Evolutionary conservation across 768 basidiomycete species (phyloP).

Genomic region (Amanita rimosa): DNA sequence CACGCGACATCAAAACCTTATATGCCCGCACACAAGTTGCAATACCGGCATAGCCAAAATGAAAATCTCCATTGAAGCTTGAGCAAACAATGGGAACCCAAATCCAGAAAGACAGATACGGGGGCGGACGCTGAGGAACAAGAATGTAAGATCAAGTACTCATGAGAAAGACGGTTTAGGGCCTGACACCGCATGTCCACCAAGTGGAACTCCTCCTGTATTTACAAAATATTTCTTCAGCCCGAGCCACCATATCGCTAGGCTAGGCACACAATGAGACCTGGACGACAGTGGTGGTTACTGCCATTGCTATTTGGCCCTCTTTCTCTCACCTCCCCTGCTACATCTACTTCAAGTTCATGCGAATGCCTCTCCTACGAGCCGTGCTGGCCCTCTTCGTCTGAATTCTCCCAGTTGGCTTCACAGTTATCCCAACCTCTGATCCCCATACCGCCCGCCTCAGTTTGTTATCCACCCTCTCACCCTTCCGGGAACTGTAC

Average conservation of each 20-base stretch:
- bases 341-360: too few species aligned
- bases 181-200: too few species aligned
- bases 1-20: too few species aligned
- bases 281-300: not conserved
- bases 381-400: conserved; percentile 28
- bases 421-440: conserved; percentile 31
- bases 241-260: too few species aligned
- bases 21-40: too few species aligned
- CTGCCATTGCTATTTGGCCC: not conserved
- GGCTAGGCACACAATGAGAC: too few species aligned
- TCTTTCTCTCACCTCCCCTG: not conserved
- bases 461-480: conserved; percentile 26
- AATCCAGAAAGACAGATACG: conserved; percentile 57
- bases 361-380: conserved; percentile 30
- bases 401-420: conserved; percentile 20
- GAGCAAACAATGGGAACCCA: conserved; percentile 70
- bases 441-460: conserved; percentile 28
- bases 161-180: not conserved
- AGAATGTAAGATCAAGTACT: not conserved
- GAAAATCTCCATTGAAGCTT: conserved; percentile 39
- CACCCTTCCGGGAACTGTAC: conserved; percentile 27
- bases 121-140: conserved; percentile 44
- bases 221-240: too few species aligned
- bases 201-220: too few species aligned
- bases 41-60: too few species aligned